Percentiles rank a stretch among this genome's conserved stretches.
Evolutionary conservation across 2,329 filamentous ascomycete genomes (phyloP).

Genomic region (Penicillium paneum): DNA sequence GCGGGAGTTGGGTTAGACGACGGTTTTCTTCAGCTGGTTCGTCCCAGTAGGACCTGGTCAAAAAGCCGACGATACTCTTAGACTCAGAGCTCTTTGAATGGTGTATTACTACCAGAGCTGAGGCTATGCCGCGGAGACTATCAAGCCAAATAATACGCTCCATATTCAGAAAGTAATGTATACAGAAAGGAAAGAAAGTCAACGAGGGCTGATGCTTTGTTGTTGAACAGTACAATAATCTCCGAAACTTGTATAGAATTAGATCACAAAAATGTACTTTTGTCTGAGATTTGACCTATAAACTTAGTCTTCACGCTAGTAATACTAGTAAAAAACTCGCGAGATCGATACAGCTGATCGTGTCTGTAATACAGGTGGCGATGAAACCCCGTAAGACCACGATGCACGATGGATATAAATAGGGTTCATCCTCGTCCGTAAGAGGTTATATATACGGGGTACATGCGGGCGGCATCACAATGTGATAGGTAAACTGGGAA

Average conservation of each 20-base stretch:
- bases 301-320: not conserved
- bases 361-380: not conserved
- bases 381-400: not conserved
- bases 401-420: not conserved
- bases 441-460: too few species aligned
- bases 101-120: not conserved
- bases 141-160: not conserved
- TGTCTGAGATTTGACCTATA: not conserved
- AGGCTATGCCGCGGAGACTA: slow-evolving; percentile 1
- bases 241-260: not conserved
- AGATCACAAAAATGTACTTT: not conserved
- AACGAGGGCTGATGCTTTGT: not conserved
- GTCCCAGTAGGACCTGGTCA: not conserved
- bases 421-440: not conserved
- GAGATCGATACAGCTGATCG: not conserved
- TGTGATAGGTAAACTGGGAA: not conserved
- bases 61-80: not conserved
- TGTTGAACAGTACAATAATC: not conserved
- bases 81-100: not conserved
- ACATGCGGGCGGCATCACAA: not conserved
- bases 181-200: not conserved
- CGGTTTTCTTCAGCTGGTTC: slow-evolving; percentile 1
- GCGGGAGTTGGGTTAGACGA: not conserved
- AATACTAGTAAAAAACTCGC: not conserved
- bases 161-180: not conserved